Evolutionary conservation across 169 alveolate genomes (phyloP).

Genomic region (Plasmodium sp.): DNA sequence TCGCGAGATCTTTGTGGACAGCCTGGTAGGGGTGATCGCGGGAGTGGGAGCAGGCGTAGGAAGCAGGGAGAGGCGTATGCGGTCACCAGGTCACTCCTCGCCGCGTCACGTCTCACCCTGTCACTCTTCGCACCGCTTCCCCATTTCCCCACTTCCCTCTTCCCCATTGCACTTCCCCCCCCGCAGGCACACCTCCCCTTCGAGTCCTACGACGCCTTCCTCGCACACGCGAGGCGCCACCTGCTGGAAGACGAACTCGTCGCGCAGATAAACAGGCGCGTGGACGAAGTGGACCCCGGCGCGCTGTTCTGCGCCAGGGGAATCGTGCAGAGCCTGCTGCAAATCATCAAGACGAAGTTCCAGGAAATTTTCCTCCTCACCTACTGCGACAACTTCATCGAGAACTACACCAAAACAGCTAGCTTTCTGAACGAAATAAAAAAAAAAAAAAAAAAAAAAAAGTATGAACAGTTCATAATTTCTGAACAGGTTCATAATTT

Average conservation of each 20-base stretch:
- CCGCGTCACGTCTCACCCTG: too few species aligned
- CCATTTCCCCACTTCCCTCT: too few species aligned
- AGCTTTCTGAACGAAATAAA: constrained; percentile 61
- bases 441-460: constrained; percentile 17
- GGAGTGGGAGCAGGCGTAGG: neutral
- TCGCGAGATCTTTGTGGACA: constrained; percentile 24
- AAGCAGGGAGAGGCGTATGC: neutral
- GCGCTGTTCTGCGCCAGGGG: constrained; percentile 73
- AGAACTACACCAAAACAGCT: constrained; percentile 74
- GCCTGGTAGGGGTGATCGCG: neutral
- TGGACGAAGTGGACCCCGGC: constrained; percentile 71
- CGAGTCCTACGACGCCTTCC: constrained; percentile 37
- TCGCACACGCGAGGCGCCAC: neutral
- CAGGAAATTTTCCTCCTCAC: constrained; percentile 37
- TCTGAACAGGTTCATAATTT: constrained; percentile 19
- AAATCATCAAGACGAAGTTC: constrained; percentile 22
- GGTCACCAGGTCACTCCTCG: too few species aligned
- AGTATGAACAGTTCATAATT: constrained; percentile 55
- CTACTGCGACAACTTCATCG: constrained; percentile 76
- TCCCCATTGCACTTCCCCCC: neutral
- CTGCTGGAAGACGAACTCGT: constrained; percentile 20
- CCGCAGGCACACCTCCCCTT: constrained; percentile 10
- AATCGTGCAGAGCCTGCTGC: constrained; percentile 71
- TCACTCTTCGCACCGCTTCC: too few species aligned
- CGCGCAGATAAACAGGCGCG: constrained; percentile 35